These are phyloP conservation scores for Vigna radiata DNA, from an alignment of 306 rosid species.

Conservation along the genomic window DNA sequence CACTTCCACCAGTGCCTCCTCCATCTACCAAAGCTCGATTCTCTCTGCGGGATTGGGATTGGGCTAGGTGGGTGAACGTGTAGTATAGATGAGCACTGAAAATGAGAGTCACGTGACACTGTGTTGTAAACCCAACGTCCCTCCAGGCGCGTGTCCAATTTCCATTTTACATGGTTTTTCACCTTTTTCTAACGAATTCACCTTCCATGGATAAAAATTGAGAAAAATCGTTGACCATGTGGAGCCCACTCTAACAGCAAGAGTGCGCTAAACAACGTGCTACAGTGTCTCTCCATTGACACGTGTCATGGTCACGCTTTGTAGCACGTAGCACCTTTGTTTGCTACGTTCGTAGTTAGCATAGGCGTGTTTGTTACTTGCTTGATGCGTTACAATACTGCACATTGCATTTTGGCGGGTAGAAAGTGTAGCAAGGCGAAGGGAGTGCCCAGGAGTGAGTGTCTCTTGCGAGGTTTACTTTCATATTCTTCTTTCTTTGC, in stretches of 20 bases:
- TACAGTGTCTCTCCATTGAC: neutral
- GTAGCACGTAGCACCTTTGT: neutral
- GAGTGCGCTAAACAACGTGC: neutral
- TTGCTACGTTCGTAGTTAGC: neutral
- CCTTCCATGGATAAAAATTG: neutral
- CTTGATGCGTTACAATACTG: neutral
- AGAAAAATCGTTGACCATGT: neutral
- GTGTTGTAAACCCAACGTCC: neutral
- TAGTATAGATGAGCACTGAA: neutral
- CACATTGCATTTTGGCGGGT: conserved; percentile 33
- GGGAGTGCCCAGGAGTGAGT: neutral
- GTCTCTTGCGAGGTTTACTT: too few relatives aligned
- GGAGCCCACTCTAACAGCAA: conserved; percentile 35
- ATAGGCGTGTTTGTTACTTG: conserved; percentile 11
- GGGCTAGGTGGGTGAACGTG: neutral
- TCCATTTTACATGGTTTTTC: neutral
- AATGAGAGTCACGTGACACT: conserved; percentile 31
- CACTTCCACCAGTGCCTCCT: conserved; percentile 61
- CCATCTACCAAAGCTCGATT: conserved; percentile 19
- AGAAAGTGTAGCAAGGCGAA: neutral
- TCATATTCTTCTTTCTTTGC: too few relatives aligned
- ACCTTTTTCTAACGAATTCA: conserved; percentile 8
- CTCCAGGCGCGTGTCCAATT: neutral
- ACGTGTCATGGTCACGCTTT: conserved; percentile 16
- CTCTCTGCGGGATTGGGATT: neutral